These are phyloP conservation scores for Ocimum tenuiflorum DNA, from an alignment of 257 asterid species.

Conservation along the genomic window DNA sequence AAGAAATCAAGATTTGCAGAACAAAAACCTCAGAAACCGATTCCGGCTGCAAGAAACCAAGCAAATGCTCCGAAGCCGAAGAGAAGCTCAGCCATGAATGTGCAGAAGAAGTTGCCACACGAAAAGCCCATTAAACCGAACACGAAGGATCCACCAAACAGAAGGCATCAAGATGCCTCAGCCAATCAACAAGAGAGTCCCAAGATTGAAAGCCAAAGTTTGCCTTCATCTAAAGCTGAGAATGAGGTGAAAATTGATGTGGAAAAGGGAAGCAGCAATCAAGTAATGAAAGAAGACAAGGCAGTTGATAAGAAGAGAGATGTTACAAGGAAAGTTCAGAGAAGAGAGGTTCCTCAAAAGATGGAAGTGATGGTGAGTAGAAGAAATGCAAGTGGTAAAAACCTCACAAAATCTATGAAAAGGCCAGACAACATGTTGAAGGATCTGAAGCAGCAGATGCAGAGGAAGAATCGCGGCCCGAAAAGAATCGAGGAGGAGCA, in stretches of 20 bases:
- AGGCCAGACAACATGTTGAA: conserved; percentile 31
- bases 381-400: conserved; percentile 25
- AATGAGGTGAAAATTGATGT: conserved; percentile 3
- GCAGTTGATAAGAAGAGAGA: conserved; percentile 28
- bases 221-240: conserved; percentile 21
- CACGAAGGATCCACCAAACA: conserved; percentile 25
- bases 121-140: conserved; percentile 22
- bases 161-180: conserved; percentile 16
- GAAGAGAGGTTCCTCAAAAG: conserved; percentile 35
- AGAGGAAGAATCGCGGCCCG: conserved; percentile 22
- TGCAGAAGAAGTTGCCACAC: conserved; percentile 33
- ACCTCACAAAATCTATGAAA: conserved; percentile 21
- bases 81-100: conserved; percentile 23
- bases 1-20: conserved; percentile 28
- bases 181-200: conserved; percentile 12
- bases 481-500: conserved; percentile 22
- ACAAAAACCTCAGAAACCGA: conserved; percentile 37
- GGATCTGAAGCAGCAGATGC: conserved; percentile 38
- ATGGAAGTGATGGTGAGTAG: conserved; percentile 33
- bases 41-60: conserved; percentile 27
- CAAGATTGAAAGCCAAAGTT: conserved; percentile 24
- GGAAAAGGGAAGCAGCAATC: conserved; percentile 18
- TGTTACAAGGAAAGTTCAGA: conserved; percentile 23
- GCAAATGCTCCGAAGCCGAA: conserved; percentile 32
- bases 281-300: too few relatives aligned